A percentile compares a stretch with the other conserved stretches of the same genome.
phyloP scores from a whole-genome alignment of 139 green algal species.

The Closterium sp. region DNA sequence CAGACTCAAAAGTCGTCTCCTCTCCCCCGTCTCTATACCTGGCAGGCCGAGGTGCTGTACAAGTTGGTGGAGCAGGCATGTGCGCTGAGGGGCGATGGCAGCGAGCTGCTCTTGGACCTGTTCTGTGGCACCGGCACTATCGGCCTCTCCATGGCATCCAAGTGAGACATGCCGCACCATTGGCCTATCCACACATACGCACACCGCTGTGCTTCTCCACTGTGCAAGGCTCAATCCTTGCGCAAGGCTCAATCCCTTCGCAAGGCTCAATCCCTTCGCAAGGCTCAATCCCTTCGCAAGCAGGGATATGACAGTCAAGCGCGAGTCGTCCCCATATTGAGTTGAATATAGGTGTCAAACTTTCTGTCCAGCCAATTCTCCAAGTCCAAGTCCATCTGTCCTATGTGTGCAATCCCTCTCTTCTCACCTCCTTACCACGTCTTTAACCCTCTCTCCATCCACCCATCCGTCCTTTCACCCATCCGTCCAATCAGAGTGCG shows the following conservation, averaged over 20 bases:
- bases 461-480: neutral
- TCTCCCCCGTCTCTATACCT: neutral
- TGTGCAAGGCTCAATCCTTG: no score
- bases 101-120: constrained; percentile 75
- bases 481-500: constrained; percentile 13
- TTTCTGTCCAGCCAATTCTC: no score
- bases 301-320: no score
- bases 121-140: constrained; percentile 88
- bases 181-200: no score
- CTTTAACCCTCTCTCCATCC: neutral
- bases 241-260: no score
- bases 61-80: constrained; percentile 60
- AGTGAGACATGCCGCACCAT: no score
- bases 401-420: neutral
- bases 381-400: no score
- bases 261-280: no score
- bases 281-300: no score
- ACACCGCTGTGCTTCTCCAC: no score
- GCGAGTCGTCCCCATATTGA: no score
- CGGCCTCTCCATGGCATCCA: constrained; percentile 68
- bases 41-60: constrained; percentile 68
- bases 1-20: neutral
- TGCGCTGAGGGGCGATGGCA: constrained; percentile 33
- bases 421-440: neutral
- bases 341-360: no score